These are phyloP conservation scores for Ascochyta pisi DNA, from an alignment of 2,329 filamentous ascomycete species.

Conservation along the genomic window DNA sequence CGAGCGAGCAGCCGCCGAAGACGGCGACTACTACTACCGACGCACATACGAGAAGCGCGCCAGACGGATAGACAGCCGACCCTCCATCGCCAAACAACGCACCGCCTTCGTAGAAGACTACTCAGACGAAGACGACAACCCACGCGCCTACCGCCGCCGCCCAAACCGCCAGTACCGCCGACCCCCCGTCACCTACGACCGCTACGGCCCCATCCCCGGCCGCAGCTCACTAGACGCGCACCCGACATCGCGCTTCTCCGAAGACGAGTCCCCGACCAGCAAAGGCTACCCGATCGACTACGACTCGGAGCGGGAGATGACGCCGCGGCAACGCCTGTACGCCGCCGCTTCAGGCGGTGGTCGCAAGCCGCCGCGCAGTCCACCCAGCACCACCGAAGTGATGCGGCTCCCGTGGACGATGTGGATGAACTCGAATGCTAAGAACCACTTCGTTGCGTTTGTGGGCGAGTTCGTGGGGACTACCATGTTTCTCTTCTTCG, in stretches of 20 bases:
- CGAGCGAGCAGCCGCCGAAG: constrained; percentile 14
- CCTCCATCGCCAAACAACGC: constrained; percentile 11
- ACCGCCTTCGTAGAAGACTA: constrained; percentile 37
- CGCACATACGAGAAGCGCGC: constrained; percentile 18
- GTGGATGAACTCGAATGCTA: constrained; percentile 47
- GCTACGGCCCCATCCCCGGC: constrained; percentile 24
- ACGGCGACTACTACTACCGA: constrained; percentile 20
- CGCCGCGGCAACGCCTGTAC: constrained; percentile 16
- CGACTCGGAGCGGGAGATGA: constrained; percentile 31
- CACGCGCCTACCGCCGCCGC: constrained; percentile 34
- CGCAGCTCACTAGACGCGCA: constrained; percentile 26
- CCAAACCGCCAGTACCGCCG: constrained; percentile 27
- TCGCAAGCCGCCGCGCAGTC: constrained; percentile 28
- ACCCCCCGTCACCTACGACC: constrained; percentile 36
- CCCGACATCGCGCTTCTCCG: constrained; percentile 12
- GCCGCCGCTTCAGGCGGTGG: constrained; percentile 17
- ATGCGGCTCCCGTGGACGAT: constrained; percentile 44
- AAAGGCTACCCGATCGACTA: constrained; percentile 35
- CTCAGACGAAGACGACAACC: constrained; percentile 37
- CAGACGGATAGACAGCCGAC: constrained; percentile 11
- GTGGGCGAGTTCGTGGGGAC: constrained; percentile 57
- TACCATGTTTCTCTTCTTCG: constrained; percentile 56
- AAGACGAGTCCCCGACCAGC: constrained; percentile 28
- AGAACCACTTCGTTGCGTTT: constrained; percentile 54
- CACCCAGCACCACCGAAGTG: constrained; percentile 46